Evolutionary conservation across 371 early-diverging fungal species (phyloP).

Genomic region (Mucor velutinosus): DNA sequence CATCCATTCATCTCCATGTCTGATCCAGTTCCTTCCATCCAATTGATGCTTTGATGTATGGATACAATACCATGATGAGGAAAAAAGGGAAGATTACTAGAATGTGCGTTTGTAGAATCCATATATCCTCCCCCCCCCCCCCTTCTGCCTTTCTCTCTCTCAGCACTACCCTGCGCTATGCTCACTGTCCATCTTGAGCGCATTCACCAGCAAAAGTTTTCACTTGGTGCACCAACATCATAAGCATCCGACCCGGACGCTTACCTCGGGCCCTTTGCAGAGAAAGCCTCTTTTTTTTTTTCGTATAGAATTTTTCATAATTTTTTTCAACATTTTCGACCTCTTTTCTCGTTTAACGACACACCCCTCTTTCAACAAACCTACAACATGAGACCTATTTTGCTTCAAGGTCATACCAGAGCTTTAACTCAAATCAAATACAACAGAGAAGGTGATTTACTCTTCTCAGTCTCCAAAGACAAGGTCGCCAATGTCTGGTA

Average conservation of each 20-base stretch:
- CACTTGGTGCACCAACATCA: background rate
- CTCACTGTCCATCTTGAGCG: background rate
- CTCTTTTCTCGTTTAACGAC: constrained; percentile 10
- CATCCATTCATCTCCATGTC: background rate
- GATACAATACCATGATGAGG: constrained; percentile 23
- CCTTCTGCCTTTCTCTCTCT: background rate
- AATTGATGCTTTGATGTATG: background rate
- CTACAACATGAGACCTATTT: constrained; percentile 80
- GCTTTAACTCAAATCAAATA: constrained; percentile 98
- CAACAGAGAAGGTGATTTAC: constrained; percentile 98
- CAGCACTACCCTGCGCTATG: background rate
- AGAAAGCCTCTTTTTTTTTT: constrained; percentile 21
- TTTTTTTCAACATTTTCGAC: constrained; percentile 4
- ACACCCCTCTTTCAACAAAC: background rate
- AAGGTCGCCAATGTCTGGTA: constrained; percentile 93
- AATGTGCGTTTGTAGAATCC: background rate
- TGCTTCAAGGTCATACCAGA: constrained; percentile 96
- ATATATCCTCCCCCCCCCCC: background rate
- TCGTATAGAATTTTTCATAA: constrained; percentile 14
- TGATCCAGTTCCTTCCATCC: background rate
- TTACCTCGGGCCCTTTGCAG: background rate
- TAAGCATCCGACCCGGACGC: constrained; percentile 6
- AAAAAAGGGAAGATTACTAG: constrained; percentile 23
- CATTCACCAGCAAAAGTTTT: background rate
- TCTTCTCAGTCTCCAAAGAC: constrained; percentile 98